These are phyloP conservation scores for Tephrocybe sp. DNA, from an alignment of 768 basidiomycete species.

Conservation along the genomic window DNA sequence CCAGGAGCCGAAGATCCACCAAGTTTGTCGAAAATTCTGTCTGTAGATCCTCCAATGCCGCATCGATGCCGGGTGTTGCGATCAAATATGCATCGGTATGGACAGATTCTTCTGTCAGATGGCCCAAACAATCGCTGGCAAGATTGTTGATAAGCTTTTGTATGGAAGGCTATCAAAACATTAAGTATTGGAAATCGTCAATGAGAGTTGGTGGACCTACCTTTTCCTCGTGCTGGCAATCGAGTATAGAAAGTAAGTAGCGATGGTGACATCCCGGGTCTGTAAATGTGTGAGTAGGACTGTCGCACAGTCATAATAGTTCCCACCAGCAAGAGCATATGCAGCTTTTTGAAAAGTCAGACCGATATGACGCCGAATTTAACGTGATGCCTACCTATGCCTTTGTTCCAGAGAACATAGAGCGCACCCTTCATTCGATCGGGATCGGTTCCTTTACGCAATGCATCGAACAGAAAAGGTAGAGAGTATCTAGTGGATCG, in stretches of 20 bases:
- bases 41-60: constrained; percentile 48
- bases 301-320: constrained; percentile 19
- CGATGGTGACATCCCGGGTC: constrained; percentile 57
- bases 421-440: constrained; percentile 96
- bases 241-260: constrained; percentile 64
- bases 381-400: constrained; percentile 46
- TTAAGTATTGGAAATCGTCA: neutral
- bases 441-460: constrained; percentile 77
- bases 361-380: constrained; percentile 1
- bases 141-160: constrained; percentile 67
- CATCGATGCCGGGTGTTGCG: constrained; percentile 44
- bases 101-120: constrained; percentile 64
- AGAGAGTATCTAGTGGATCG: constrained; percentile 69
- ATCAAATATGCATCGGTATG: constrained; percentile 63
- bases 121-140: constrained; percentile 59
- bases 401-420: constrained; percentile 76
- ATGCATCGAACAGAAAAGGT: constrained; percentile 58
- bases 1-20: constrained; percentile 42
- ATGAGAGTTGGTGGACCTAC: constrained; percentile 30
- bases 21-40: constrained; percentile 47
- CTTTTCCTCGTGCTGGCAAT: constrained; percentile 87
- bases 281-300: constrained; percentile 24
- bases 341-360: constrained; percentile 41
- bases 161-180: constrained; percentile 58
- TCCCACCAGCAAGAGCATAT: constrained; percentile 65